Evolutionary conservation across 2,329 filamentous ascomycete genomes (phyloP), one percentile per base, ranked within the genome.

Genomic region (Paraconiothyrium brasiliense): DNA sequence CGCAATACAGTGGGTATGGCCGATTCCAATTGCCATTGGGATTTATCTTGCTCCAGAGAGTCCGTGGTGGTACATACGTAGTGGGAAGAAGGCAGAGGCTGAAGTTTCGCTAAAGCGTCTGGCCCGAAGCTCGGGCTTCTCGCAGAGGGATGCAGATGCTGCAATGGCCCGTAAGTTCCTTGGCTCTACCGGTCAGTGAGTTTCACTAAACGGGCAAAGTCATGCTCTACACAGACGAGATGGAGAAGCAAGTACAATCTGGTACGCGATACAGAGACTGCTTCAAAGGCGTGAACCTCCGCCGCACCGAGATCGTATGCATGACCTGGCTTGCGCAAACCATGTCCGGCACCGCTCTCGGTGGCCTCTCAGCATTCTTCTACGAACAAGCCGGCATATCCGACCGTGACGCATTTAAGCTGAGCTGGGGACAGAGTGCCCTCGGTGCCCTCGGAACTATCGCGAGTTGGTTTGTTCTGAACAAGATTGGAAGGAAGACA

Each of bases 191-290:
- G n/a, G 30, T 35, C n/a, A 34, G 55, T 22, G 51, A 56, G 8
- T 49, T 61, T 32, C 54, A 59, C 20, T 32, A 59, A 61, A 11
- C 20, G 4, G 30, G 30, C 16, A 34, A 39, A 55, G 54, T 94
- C 89, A 95, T 97, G 89, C 86, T 92, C 1, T 91, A 94, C 72
- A 96, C 92, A 0, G 92, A 91, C 1, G 89, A 89, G 0, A 81
- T 94, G 9, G 92, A 96, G 75, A 84, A 91, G 71, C 80, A 85
- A 76, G 89, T 92, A 30, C 59, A 64, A 49, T 81, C 81, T 8
- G 92, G 92, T 32, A 87, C 90, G 4, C 88, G 85, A 54, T 96
- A 94, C 77, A 78, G 85, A 68, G 92, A 96, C 75, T 96, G 92
- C 80, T 95, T 96, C 84, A 89, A 85, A 75, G 92, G 92, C 7